Evolutionary conservation across 768 basidiomycete species (phyloP), one percentile per base, ranked within the genome.

Genomic region (Trametes cinnabarina): DNA sequence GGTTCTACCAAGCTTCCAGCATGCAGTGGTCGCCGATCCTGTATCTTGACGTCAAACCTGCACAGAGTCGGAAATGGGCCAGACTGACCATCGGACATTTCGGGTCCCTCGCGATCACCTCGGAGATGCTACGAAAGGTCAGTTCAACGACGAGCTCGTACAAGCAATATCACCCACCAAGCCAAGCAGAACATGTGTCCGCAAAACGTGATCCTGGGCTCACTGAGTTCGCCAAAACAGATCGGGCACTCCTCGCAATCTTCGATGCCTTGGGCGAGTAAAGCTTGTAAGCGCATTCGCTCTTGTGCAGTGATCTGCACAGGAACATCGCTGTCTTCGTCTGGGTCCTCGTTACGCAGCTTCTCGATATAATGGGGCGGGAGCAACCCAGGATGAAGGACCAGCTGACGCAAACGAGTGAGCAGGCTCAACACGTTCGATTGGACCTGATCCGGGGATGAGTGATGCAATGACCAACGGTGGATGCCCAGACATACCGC

Each of bases 221-320:
- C 83, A 15, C 72, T 77, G 9, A 87, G 63, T 19, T 82, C 70
- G 55, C 72, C 71, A 58, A 90, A 86, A 65, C 90, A 92, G 50
- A 92, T 77, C 0, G 90, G 88, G 66, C 91, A 93, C 68, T 93
- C 91, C 73, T 92, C 88, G 51, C 77, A 85, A 62, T 93, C 90
- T 66, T 92, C 91, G 35, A 92, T 84, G 0, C 82, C 83, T 65
- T 86, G 81, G 11, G 79, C 77, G 42, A 93, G 78, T 4, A 80
- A 61, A 22, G 65, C 70, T 66, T 90, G 88, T 32, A 93, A 71
- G 22, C 79, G 79, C 1, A 71, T 58, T 64, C 77, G 84, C 42
- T 79, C 80, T 12, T 55, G 62, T 22, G 82, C 72, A 14, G 81
- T 84, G 23, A 90, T 62, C 15, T 75, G 68, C 8, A 76, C 71